Base-by-base conservation (phyloP, 2,329 filamentous ascomycete genomes). In the Ophiognomonia clavigignenti-juglandacearum region DNA sequence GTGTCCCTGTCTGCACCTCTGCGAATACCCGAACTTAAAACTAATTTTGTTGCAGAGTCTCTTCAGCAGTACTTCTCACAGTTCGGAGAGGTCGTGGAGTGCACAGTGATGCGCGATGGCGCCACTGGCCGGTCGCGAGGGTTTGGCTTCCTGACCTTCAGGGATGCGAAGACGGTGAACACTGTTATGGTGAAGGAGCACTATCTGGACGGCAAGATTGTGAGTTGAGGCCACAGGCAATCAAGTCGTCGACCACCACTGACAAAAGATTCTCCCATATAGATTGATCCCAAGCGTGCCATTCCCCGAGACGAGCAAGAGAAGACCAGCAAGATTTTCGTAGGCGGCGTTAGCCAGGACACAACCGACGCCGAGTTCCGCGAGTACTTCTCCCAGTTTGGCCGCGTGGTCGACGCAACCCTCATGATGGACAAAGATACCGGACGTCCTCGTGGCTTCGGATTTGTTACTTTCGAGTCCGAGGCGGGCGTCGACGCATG, bases 341-440 rank as follows among this genome's bases (percentile, higher is more conserved):
- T 98, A 19, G 93, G 93, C 26, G 93, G 93, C 61, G 93, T 98
- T 47, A 95, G 88, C 66, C 93, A 97, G 69, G 93, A 98, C 61
- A 93, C 92, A 0, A 96, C 89, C 1, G 93, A 98, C 61, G 85
- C 91, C 53, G 90, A 97, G 63, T 98, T 98, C 65, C 90, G 89
- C 62, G 85, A 93, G 51, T 98, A 96, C 69, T 98, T 98, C 70
- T 89, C 87, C 61, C 88, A 96, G 61, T 98, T 97, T 59, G 93
- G 93, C 23, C 85, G 92, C 52, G 93, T 98, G 18, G 85, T 98
- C 32, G 93, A 98, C 68, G 93, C 93, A 2, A 98, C 93, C 0
- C 81, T 98, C 3, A 98, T 98, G 93, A 98, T 98, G 83, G 93
- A 98, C 66, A 98, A 98, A 69, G 93, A 98, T 65, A 98, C 93